Base-by-base conservation (phyloP, 2,329 filamentous ascomycete species). In the Trichophyton verrucosum region DNA sequence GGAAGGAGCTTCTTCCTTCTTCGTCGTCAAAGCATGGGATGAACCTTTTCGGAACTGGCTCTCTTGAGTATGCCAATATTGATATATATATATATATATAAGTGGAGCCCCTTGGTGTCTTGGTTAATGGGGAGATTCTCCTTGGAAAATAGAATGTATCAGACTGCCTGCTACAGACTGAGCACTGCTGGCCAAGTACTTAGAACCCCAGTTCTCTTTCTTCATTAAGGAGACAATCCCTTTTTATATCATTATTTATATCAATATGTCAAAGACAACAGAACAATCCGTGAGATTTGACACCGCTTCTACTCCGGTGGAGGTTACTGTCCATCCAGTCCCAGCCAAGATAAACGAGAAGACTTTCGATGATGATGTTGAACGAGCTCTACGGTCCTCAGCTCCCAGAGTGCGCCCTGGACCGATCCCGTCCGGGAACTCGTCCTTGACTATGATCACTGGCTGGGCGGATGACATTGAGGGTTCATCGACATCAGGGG, bases 371-470 rank as follows among this genome's bases (percentile, higher is more conserved):
- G 44, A 61, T 9, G 40, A 44, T 44, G 44, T 59, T 42, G 60
- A 60, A 22, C 44, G 44, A 22, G 42, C 42, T 9, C 40, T 56
- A 5, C 27, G 22, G 9, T 36, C 30, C 11, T 13, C 57, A 8
- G 11, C 30, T 15, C 6, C 49, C 17, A 36, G 27, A 15, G 24
- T 24, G 7, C 57, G 59, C 17, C 49, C 60, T 11, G 47, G 57
- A 1, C 62, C 57, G 8, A 60, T 59, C 17, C 59, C 55, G 15
- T 63, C 62, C n/a, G 58, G 60, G 11, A 61, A 51, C 51, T 65
- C 64, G 3, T 65, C 64, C 17, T 61, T 65, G 36, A 65, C 64
- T 20, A 58, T 56, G 2, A 58, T 63, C 24, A 59, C 62, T 33
- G 63, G 62, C 15, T 44, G 38, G 2, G 22, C 33, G 33, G 55